These are phyloP conservation scores for Trypanosoma melophagium DNA, from an alignment of 208 protist genomes.

Conservation along the genomic window DNA sequence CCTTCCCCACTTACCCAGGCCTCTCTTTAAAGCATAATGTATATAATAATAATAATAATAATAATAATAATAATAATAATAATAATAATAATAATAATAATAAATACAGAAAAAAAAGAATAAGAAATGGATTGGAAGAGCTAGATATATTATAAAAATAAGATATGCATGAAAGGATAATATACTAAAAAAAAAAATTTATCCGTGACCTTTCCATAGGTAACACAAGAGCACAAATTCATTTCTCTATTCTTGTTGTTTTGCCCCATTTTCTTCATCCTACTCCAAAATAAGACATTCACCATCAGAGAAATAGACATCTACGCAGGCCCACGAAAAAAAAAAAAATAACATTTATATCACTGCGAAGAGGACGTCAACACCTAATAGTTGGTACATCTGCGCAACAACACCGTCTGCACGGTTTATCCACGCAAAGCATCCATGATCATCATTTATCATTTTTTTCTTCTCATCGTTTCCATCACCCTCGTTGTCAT, in stretches of 20 bases:
- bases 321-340: constrained; percentile 4
- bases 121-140: constrained; percentile 4
- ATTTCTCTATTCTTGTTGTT: background rate
- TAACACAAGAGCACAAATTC: background rate
- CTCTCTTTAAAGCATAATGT: too few relatives aligned
- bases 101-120: too few relatives aligned
- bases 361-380: constrained; percentile 58
- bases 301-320: constrained; percentile 5
- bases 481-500: constrained; percentile 17
- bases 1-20: background rate
- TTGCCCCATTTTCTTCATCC: too few relatives aligned
- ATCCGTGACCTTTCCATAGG: too few relatives aligned
- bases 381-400: constrained; percentile 56
- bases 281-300: background rate
- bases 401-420: constrained; percentile 49
- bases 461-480: constrained; percentile 6
- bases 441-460: constrained; percentile 23
- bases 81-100: too few relatives aligned
- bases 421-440: constrained; percentile 43
- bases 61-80: too few relatives aligned
- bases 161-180: too few relatives aligned
- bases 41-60: too few relatives aligned
- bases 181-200: too few relatives aligned
- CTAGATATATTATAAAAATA: background rate
- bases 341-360: constrained; percentile 27